Evolutionary conservation across 306 rosid genomes (phyloP).

Genomic region (Arachis stenosperma): DNA sequence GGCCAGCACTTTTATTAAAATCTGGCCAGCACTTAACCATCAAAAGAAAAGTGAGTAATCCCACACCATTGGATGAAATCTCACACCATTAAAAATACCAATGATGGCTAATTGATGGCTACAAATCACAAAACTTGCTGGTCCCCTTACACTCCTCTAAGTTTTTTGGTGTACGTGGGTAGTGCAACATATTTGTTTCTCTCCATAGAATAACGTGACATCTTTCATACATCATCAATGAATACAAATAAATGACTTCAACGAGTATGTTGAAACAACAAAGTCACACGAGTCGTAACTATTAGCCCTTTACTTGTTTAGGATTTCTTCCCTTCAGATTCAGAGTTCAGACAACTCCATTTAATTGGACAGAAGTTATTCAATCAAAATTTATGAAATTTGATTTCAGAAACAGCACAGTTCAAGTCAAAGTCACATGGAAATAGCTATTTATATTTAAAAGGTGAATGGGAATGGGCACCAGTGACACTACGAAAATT

Average conservation of each 20-base stretch:
- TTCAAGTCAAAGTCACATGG: constrained; percentile 38
- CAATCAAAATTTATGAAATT: background rate
- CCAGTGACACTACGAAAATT: constrained; percentile 95
- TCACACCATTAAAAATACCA: no score
- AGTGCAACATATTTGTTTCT: constrained; percentile 28
- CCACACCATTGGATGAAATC: no score
- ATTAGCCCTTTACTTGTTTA: no score
- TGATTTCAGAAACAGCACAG: constrained; percentile 17
- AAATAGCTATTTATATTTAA: constrained; percentile 22
- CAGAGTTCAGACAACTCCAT: no score
- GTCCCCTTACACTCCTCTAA: background rate
- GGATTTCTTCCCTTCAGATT: no score
- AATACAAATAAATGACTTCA: constrained; percentile 2
- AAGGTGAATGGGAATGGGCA: constrained; percentile 40
- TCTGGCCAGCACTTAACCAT: no score
- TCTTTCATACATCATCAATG: constrained; percentile 4
- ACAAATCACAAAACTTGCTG: no score
- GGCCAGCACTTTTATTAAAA: no score
- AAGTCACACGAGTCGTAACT: no score
- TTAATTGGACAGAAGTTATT: no score
- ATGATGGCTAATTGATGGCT: no score
- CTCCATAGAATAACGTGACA: constrained; percentile 17
- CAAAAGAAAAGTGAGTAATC: no score
- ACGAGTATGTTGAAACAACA: constrained; percentile 21
- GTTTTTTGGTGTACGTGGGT: constrained; percentile 4